phyloP scores from a whole-genome alignment of 768 basidiomycete species.

The Hydnomerulius pinastri region DNA sequence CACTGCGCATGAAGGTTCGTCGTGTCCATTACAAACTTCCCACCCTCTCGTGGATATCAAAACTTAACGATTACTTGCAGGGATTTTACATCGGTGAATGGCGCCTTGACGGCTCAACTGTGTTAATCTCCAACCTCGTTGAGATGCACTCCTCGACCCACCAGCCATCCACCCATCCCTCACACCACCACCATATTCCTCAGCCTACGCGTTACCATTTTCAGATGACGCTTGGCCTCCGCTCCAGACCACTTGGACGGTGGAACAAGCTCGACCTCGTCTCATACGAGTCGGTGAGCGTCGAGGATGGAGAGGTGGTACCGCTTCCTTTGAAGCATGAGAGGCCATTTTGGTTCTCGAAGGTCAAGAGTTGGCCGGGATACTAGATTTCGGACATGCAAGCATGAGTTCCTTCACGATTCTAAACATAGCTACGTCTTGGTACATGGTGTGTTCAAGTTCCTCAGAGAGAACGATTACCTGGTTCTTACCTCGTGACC shows the following conservation, averaged over 20 bases:
- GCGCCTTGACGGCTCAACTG: constrained; percentile 61
- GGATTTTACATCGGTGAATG: constrained; percentile 75
- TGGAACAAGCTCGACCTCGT: constrained; percentile 82
- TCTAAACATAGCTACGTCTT: neutral
- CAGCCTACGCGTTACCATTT: constrained; percentile 59
- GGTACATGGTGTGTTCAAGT: neutral
- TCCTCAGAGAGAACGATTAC: no score
- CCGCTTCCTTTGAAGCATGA: constrained; percentile 79
- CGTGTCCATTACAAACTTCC: neutral
- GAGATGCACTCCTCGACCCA: constrained; percentile 37
- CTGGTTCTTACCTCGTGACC: no score
- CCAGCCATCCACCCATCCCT: constrained; percentile 4
- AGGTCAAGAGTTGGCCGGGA: constrained; percentile 67
- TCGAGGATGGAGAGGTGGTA: constrained; percentile 71
- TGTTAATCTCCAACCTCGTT: constrained; percentile 64
- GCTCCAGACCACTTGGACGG: constrained; percentile 73
- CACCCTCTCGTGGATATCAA: neutral
- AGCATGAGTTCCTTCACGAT: neutral
- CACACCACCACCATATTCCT: constrained; percentile 8
- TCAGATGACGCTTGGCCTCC: constrained; percentile 69
- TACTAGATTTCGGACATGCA: constrained; percentile 12
- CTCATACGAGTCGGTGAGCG: constrained; percentile 72
- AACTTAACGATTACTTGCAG: no score
- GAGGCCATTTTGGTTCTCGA: constrained; percentile 93
- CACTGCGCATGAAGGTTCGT: constrained; percentile 73